These are phyloP conservation scores for Kwoniella heveanensis DNA, from an alignment of 768 basidiomycete genomes.

Conservation along the genomic window DNA sequence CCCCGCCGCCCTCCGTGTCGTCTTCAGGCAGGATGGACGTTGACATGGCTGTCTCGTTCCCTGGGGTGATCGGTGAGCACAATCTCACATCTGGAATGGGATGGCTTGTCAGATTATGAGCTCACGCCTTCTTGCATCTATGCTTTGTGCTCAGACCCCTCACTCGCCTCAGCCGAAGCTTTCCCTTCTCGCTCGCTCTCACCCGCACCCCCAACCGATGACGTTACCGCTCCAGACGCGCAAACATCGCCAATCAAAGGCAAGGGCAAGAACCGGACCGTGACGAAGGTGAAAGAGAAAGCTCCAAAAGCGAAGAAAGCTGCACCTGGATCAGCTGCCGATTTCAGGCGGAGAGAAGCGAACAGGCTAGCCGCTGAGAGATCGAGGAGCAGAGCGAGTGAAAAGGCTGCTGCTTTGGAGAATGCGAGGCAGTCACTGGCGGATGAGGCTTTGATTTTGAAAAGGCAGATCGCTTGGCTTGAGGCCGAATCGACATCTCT, in stretches of 20 bases:
- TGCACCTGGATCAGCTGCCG: constrained; percentile 32
- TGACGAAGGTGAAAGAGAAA: background rate
- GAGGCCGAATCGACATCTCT: background rate
- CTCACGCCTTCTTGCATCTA: too few species aligned
- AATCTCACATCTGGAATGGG: background rate
- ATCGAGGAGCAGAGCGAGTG: constrained; percentile 36
- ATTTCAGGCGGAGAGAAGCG: constrained; percentile 50
- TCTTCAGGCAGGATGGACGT: background rate
- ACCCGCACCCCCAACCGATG: background rate
- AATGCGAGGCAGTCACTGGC: constrained; percentile 30
- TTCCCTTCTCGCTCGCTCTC: background rate
- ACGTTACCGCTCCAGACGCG: background rate
- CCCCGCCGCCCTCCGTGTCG: background rate
- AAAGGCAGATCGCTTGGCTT: constrained; percentile 32
- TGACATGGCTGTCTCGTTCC: background rate
- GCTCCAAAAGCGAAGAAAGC: background rate
- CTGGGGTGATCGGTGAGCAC: background rate
- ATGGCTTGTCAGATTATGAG: too few species aligned
- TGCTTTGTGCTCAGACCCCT: background rate
- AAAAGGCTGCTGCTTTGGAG: constrained; percentile 40
- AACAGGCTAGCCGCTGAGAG: constrained; percentile 54
- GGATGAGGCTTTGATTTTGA: constrained; percentile 45
- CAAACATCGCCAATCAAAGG: background rate
- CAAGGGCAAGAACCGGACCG: background rate
- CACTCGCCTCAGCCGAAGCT: background rate